Conservation (phyloP, 1,139 yeast species). For the Yamadazyma songkhlaensis region DNA sequence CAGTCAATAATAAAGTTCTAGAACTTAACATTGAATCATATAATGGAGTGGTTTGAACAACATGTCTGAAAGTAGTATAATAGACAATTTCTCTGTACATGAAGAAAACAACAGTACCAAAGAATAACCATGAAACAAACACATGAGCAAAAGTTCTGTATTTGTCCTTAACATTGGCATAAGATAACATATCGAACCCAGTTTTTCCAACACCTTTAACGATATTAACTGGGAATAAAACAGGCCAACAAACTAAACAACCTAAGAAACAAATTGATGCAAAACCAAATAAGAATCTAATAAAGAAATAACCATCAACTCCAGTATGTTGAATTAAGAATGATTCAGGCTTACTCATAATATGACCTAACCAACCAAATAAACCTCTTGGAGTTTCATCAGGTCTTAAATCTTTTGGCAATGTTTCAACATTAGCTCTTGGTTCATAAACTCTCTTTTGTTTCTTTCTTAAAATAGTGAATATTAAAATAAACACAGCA, state of each 20-base stretch:
- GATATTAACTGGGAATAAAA: slow-evolving; percentile 84
- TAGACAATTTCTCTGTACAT: slow-evolving; percentile 71
- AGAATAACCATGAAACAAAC: slow-evolving; percentile 66
- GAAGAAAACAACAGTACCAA: slow-evolving; percentile 56
- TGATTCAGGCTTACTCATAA: slow-evolving; percentile 57
- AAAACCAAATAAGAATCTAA: slow-evolving; percentile 70
- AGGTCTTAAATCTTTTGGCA: slow-evolving; percentile 45
- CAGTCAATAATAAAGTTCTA: slow-evolving; percentile 65
- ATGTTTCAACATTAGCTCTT: slow-evolving; percentile 48
- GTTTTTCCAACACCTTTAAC: slow-evolving; percentile 61
- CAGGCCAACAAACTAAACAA: slow-evolving; percentile 66
- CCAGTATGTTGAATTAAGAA: slow-evolving; percentile 78
- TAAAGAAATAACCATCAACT: slow-evolving; percentile 83
- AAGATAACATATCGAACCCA: slow-evolving; percentile 61
- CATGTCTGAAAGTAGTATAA: slow-evolving; percentile 65
- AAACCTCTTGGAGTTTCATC: slow-evolving; percentile 57
- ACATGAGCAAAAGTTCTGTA: slow-evolving; percentile 71
- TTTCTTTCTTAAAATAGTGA: slow-evolving; percentile 62
- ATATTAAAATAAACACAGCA: slow-evolving; percentile 51
- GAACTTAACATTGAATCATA: slow-evolving; percentile 66
- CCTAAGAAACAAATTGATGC: slow-evolving; percentile 60
- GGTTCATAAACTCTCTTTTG: slow-evolving; percentile 81
- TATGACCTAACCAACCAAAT: slow-evolving; percentile 52
- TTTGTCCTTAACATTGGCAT: slow-evolving; percentile 59
- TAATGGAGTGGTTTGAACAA: slow-evolving; percentile 65